Conservation (phyloP, 495 filamentous ascomycete genomes). For the Penicillium odoratum region DNA sequence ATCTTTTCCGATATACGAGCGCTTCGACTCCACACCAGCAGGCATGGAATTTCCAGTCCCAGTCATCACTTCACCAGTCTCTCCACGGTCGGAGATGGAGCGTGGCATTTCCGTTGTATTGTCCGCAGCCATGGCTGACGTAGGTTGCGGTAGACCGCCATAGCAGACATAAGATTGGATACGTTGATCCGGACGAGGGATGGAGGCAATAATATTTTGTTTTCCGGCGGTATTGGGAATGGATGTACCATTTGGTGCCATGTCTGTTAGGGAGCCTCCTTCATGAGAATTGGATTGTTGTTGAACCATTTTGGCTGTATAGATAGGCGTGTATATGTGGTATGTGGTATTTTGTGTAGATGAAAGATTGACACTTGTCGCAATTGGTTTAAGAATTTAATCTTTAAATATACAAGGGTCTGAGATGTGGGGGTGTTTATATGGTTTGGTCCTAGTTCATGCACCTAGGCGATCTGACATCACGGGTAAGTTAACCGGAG, state of each 20-base stretch:
- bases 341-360: neutral
- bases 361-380: neutral
- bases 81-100: constrained; percentile 44
- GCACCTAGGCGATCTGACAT: constrained; percentile 1
- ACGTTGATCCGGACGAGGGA: constrained; percentile 54
- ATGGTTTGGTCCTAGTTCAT: neutral
- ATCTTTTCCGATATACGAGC: constrained; percentile 37
- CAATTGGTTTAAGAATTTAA: neutral
- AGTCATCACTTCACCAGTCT: constrained; percentile 49
- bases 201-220: constrained; percentile 54
- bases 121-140: constrained; percentile 47
- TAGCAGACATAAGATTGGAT: constrained; percentile 34
- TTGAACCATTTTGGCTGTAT: constrained; percentile 19
- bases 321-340: too few species aligned
- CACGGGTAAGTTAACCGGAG: constrained; percentile 24
- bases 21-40: constrained; percentile 47
- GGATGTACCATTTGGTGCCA: constrained; percentile 53
- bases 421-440: neutral
- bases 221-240: constrained; percentile 56
- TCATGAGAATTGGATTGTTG: constrained; percentile 28
- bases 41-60: constrained; percentile 52
- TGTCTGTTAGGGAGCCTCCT: constrained; percentile 44
- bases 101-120: constrained; percentile 55
- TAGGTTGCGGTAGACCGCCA: constrained; percentile 32
- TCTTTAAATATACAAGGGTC: neutral